Evolutionary conservation across 1,284 basidiomycete species (phyloP).

Genomic region (Austroboletus novae-zelandiae): DNA sequence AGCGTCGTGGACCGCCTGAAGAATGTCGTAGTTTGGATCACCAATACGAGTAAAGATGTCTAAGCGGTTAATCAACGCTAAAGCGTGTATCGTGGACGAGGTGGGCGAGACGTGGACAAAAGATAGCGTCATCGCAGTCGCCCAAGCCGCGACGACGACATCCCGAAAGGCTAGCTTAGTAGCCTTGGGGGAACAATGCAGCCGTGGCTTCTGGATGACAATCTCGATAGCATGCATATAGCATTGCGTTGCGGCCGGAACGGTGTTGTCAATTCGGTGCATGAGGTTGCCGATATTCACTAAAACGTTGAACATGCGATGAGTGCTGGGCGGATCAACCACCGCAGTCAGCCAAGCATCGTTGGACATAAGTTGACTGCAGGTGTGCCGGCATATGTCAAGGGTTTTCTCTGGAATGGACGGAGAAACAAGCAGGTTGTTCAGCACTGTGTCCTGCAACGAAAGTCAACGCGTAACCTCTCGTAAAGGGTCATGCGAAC

Average conservation of each 20-base stretch:
- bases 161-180: conserved; percentile 32
- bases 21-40: conserved; percentile 30
- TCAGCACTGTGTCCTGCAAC: conserved; percentile 25
- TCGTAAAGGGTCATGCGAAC: conserved; percentile 17
- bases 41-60: conserved; percentile 24
- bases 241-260: conserved; percentile 35
- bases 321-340: conserved; percentile 24
- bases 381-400: conserved; percentile 31
- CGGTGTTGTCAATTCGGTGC: conserved; percentile 32
- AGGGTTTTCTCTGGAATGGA: conserved; percentile 30
- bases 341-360: conserved; percentile 23
- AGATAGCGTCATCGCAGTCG: conserved; percentile 28
- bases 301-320: conserved; percentile 34
- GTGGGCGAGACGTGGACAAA: conserved; percentile 21
- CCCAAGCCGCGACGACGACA: conserved; percentile 36
- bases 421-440: conserved; percentile 25
- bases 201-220: conserved; percentile 30
- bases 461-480: conserved; percentile 14
- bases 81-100: conserved; percentile 14
- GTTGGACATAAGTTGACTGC: conserved; percentile 31
- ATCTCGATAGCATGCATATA: conserved; percentile 37
- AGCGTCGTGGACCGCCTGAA: conserved; percentile 36
- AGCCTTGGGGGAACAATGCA: conserved; percentile 12
- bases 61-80: conserved; percentile 18
- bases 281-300: conserved; percentile 37